These are phyloP conservation scores for Mucor sp. DNA, from an alignment of 371 early-diverging fungal genomes.

Conservation along the genomic window DNA sequence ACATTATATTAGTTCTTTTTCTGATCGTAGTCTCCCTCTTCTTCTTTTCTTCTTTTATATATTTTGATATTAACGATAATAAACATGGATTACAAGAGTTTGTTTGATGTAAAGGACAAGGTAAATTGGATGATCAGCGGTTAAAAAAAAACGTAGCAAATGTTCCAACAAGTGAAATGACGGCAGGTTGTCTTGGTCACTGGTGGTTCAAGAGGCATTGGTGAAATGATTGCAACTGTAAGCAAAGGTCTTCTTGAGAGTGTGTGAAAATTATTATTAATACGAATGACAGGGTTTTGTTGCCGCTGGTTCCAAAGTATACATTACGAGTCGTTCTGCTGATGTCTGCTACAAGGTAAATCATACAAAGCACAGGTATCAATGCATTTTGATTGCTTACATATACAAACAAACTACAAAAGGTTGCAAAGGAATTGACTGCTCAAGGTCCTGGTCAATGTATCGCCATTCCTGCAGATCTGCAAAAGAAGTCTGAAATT, in stretches of 20 bases:
- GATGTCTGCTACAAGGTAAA: conserved; percentile 59
- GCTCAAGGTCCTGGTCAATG: conserved; percentile 70
- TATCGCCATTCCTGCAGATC: conserved; percentile 76
- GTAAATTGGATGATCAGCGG: neutral
- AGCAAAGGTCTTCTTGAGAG: neutral
- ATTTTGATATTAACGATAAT: neutral
- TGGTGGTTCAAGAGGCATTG: conserved; percentile 78
- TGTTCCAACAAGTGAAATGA: neutral
- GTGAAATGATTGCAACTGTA: conserved; percentile 61
- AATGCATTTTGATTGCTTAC: no score
- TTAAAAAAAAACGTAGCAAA: neutral
- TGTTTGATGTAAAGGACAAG: conserved; percentile 75
- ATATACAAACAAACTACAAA: neutral
- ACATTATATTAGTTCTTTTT: neutral
- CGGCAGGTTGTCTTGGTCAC: conserved; percentile 79
- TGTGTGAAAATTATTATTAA: neutral
- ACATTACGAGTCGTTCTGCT: conserved; percentile 71
- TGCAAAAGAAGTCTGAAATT: conserved; percentile 62
- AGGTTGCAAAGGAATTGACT: conserved; percentile 56
- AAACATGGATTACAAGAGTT: conserved; percentile 45
- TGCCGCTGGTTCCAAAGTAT: conserved; percentile 75
- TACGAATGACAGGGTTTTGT: conserved; percentile 59
- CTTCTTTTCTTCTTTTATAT: neutral
- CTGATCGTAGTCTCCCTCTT: neutral
- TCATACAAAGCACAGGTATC: no score